Conservation (phyloP, 345 rosid species). For the Turnera subulata region DNA sequence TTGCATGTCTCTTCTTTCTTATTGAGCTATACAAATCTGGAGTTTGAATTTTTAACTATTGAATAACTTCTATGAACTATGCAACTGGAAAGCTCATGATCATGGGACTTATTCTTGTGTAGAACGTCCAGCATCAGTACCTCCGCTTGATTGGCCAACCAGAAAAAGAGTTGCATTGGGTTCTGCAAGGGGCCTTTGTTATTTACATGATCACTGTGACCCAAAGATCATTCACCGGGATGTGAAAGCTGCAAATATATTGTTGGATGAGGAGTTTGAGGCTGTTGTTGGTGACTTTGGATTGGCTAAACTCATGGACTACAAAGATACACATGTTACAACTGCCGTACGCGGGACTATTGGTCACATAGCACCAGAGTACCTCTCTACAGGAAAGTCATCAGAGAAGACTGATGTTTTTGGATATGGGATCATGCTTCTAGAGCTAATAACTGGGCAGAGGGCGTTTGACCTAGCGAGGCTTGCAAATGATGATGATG, state of each 20-base stretch:
- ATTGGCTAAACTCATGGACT: slow-evolving; percentile 1
- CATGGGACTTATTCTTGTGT: neutral
- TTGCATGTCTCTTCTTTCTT: too few species aligned
- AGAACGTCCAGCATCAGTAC: neutral
- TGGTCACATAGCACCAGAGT: slow-evolving; percentile 5
- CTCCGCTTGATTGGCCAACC: slow-evolving; percentile 2
- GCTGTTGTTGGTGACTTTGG: slow-evolving; percentile 10
- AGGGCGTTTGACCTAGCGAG: slow-evolving; percentile 1
- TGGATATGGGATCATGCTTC: slow-evolving; percentile 7
- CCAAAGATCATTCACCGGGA: slow-evolving; percentile 7
- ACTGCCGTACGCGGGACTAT: slow-evolving; percentile 6
- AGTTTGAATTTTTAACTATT: too few species aligned
- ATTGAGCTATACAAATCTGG: too few species aligned
- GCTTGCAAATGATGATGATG: slow-evolving; percentile 2
- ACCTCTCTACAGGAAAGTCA: slow-evolving; percentile 8
- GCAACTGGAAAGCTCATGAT: neutral
- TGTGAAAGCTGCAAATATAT: slow-evolving; percentile 9
- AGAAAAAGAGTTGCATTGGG: slow-evolving; percentile 6
- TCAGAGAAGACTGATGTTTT: slow-evolving; percentile 12
- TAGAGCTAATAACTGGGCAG: slow-evolving; percentile 4
- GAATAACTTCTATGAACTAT: too few species aligned
- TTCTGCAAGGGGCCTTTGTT: slow-evolving; percentile 9
- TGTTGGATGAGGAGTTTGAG: slow-evolving; percentile 4
- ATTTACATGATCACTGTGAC: slow-evolving; percentile 10
- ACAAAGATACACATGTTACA: slow-evolving; percentile 2